phyloP scores from a whole-genome alignment of 805 yeast genomes.

The Komagataella ulmi region DNA sequence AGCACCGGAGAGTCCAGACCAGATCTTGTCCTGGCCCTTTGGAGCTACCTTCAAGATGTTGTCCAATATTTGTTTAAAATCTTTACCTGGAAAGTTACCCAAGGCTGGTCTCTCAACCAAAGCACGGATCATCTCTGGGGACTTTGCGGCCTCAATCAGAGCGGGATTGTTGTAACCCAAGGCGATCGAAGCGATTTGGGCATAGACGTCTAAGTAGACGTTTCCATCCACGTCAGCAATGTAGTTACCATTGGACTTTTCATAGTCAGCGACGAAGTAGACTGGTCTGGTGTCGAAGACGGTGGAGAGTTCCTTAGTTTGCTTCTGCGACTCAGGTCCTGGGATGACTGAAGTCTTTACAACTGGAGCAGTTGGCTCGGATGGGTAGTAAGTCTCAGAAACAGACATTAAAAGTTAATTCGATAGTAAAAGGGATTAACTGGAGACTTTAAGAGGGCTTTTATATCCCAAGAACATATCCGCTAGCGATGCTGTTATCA shows the following conservation, averaged over 20 bases:
- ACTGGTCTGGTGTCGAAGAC: conserved; percentile 52
- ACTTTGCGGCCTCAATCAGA: conserved; percentile 38
- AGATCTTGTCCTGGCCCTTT: conserved; percentile 40
- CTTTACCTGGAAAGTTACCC: conserved; percentile 51
- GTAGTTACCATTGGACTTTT: conserved; percentile 52
- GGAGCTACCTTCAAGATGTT: conserved; percentile 53
- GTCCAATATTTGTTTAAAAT: conserved; percentile 32
- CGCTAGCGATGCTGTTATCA: not conserved
- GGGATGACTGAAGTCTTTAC: conserved; percentile 28
- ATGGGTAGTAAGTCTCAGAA: conserved; percentile 22
- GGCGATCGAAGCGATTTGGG: conserved; percentile 64
- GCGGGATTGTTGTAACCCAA: conserved; percentile 62
- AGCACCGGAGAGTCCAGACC: conserved; percentile 59
- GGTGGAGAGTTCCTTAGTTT: conserved; percentile 23
- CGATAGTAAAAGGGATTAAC: not conserved
- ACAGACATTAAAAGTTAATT: conserved; percentile 9
- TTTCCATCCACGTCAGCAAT: conserved; percentile 57
- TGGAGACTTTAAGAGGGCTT: not conserved
- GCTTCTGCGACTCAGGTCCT: conserved; percentile 29
- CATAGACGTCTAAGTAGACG: conserved; percentile 45
- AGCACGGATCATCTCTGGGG: conserved; percentile 50
- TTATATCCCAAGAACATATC: not conserved
- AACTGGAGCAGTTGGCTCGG: conserved; percentile 34
- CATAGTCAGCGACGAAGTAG: conserved; percentile 52
- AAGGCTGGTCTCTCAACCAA: conserved; percentile 57